Percentiles rank a stretch among this genome's conserved stretches.
Conservation (phyloP, 495 filamentous ascomycete species). For the Geoglossum glabrum region DNA sequence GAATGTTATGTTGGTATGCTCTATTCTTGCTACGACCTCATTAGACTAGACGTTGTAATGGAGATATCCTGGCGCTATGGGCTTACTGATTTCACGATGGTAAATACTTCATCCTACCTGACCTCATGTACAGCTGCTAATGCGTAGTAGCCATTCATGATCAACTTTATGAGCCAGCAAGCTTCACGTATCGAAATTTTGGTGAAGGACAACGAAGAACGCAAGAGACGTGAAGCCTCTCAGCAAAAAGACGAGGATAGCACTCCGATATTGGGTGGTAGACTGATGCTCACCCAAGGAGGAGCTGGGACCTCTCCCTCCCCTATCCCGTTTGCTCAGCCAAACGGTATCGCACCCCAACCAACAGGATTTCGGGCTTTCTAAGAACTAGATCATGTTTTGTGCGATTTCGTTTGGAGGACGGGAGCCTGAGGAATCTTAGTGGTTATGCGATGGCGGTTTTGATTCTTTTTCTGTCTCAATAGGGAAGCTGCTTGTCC, state of each 20-base stretch:
- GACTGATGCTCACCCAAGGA: conserved; percentile 98
- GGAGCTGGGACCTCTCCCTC: conserved; percentile 20
- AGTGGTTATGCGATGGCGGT: background rate
- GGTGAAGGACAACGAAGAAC: conserved; percentile 93
- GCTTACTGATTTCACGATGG: conserved; percentile 91
- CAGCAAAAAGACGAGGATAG: conserved; percentile 80
- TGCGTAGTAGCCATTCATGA: conserved; percentile 60
- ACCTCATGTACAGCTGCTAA: conserved; percentile 5
- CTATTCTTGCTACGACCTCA: conserved; percentile 95
- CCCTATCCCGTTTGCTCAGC: conserved; percentile 34
- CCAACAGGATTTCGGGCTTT: conserved; percentile 36
- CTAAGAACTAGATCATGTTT: background rate
- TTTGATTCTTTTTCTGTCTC: conserved; percentile 1
- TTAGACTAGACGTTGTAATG: conserved; percentile 76
- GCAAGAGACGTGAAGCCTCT: conserved; percentile 70
- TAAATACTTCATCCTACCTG: conserved; percentile 7
- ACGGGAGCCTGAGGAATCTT: background rate
- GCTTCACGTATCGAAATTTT: conserved; percentile 64
- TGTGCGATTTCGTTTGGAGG: background rate
- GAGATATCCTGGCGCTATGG: conserved; percentile 95
- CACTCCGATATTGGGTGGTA: conserved; percentile 78
- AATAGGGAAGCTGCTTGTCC: background rate
- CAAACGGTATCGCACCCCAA: conserved; percentile 67
- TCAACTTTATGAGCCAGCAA: conserved; percentile 88
- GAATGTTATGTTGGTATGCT: conserved; percentile 99